phyloP scores from a whole-genome alignment of 768 basidiomycete genomes.

The Tulasnella sp. region DNA sequence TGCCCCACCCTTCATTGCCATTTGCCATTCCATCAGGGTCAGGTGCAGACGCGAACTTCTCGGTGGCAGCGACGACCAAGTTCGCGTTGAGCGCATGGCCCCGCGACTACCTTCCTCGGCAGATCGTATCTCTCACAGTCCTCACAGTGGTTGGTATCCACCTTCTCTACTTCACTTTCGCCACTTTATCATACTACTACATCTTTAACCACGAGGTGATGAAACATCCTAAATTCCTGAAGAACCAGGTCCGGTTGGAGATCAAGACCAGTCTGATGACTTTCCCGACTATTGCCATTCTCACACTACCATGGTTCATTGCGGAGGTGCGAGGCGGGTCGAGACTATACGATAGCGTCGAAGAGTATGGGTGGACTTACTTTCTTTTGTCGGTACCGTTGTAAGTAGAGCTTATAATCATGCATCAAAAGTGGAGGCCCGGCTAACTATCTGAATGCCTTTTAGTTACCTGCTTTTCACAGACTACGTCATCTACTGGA shows the following conservation, averaged over 20 bases:
- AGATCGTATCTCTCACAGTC: slow-evolving; percentile 55
- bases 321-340: slow-evolving; percentile 83
- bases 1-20: slow-evolving; percentile 26
- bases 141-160: slow-evolving; percentile 77
- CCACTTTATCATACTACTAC: slow-evolving; percentile 64
- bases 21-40: not conserved
- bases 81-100: slow-evolving; percentile 49
- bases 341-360: slow-evolving; percentile 63
- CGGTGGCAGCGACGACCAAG: too few relatives aligned
- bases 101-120: slow-evolving; percentile 70
- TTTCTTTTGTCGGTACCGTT: slow-evolving; percentile 54
- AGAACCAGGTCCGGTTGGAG: slow-evolving; percentile 67
- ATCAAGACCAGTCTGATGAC: slow-evolving; percentile 63
- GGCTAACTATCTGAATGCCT: slow-evolving; percentile 19
- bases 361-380: slow-evolving; percentile 71
- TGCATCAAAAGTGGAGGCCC: not conserved
- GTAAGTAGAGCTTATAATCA: slow-evolving; percentile 38
- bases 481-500: slow-evolving; percentile 91
- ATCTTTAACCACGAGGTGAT: slow-evolving; percentile 96
- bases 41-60: not conserved
- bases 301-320: slow-evolving; percentile 92
- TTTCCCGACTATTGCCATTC: slow-evolving; percentile 69
- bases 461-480: slow-evolving; percentile 76
- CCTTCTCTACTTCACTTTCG: slow-evolving; percentile 80
- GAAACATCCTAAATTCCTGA: slow-evolving; percentile 86